Conservation (phyloP, 768 basidiomycete genomes). For the Cystoderma amianthinum region DNA sequence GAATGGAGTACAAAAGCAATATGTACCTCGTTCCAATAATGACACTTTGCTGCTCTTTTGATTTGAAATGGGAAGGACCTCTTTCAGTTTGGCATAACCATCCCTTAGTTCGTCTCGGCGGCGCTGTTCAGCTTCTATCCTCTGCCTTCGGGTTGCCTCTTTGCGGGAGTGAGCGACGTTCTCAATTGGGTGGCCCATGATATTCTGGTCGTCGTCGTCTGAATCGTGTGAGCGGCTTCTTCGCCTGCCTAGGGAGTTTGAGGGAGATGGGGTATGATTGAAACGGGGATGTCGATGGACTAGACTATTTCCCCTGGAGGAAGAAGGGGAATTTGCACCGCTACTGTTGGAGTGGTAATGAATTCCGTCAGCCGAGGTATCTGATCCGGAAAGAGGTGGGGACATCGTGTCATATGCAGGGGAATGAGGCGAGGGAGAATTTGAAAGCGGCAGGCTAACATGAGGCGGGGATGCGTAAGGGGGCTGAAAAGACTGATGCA, state of each 20-base stretch:
- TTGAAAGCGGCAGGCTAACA: slow-evolving; percentile 57
- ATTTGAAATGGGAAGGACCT: slow-evolving; percentile 79
- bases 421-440: slow-evolving; percentile 71
- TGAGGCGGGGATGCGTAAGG: slow-evolving; percentile 59
- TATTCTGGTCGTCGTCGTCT: slow-evolving; percentile 74
- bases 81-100: slow-evolving; percentile 84
- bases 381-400: slow-evolving; percentile 84
- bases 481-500: slow-evolving; percentile 58
- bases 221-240: slow-evolving; percentile 71
- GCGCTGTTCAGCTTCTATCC: slow-evolving; percentile 88
- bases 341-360: slow-evolving; percentile 78
- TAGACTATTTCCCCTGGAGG: slow-evolving; percentile 68
- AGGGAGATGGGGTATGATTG: slow-evolving; percentile 78
- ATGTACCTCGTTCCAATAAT: slow-evolving; percentile 77
- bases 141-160: slow-evolving; percentile 76
- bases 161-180: slow-evolving; percentile 73
- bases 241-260: slow-evolving; percentile 64
- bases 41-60: slow-evolving; percentile 92
- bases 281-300: slow-evolving; percentile 73
- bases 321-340: slow-evolving; percentile 71
- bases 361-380: slow-evolving; percentile 78
- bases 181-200: slow-evolving; percentile 46
- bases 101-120: slow-evolving; percentile 86
- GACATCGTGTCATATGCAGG: slow-evolving; percentile 82
- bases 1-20: slow-evolving; percentile 6